phyloP scores from a whole-genome alignment of 2,329 filamentous ascomycete species.

The Fusarium transvaalense region DNA sequence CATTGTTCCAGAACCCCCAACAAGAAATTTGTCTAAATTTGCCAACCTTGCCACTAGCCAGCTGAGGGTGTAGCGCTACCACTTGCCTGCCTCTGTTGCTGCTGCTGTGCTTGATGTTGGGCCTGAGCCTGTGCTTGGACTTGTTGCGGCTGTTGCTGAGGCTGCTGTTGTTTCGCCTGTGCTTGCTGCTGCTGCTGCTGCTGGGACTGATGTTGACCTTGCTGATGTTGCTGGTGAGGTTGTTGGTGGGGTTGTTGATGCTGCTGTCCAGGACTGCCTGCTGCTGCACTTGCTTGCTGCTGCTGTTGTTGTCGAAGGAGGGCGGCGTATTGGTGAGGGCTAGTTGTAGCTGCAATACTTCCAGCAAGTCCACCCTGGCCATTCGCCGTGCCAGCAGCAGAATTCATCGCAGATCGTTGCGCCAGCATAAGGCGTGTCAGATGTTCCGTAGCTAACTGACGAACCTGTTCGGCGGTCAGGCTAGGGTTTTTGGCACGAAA shows the following conservation, averaged over 20 bases:
- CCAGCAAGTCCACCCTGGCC: constrained; percentile 63
- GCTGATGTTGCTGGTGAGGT: constrained; percentile 45
- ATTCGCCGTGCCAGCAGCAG: constrained; percentile 62
- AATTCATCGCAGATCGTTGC: constrained; percentile 66
- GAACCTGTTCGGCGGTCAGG: constrained; percentile 62
- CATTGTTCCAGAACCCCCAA: constrained; percentile 29
- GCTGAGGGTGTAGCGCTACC: constrained; percentile 57
- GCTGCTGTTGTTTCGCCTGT: constrained; percentile 36
- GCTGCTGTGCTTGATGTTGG: constrained; percentile 32
- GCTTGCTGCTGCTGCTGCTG: constrained; percentile 37
- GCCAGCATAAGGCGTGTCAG: constrained; percentile 62
- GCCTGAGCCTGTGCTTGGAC: constrained; percentile 17
- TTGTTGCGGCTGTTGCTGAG: constrained; percentile 35
- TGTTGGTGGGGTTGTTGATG: constrained; percentile 47
- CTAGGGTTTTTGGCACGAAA: constrained; percentile 66
- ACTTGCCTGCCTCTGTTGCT: constrained; percentile 54
- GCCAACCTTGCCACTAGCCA: constrained; percentile 37
- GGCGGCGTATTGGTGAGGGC: constrained; percentile 71
- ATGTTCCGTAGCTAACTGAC: constrained; percentile 65
- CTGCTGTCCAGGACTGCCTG: constrained; percentile 48
- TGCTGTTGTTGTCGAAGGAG: constrained; percentile 70
- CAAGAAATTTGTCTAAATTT: constrained; percentile 11
- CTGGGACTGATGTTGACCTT: constrained; percentile 38
- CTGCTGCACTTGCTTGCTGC: constrained; percentile 54
- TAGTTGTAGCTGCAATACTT: constrained; percentile 61